Percentiles rank a stretch among this genome's conserved stretches.
phyloP scores from a whole-genome alignment of 2,329 filamentous ascomycete genomes.

The Penicillium sp. region DNA sequence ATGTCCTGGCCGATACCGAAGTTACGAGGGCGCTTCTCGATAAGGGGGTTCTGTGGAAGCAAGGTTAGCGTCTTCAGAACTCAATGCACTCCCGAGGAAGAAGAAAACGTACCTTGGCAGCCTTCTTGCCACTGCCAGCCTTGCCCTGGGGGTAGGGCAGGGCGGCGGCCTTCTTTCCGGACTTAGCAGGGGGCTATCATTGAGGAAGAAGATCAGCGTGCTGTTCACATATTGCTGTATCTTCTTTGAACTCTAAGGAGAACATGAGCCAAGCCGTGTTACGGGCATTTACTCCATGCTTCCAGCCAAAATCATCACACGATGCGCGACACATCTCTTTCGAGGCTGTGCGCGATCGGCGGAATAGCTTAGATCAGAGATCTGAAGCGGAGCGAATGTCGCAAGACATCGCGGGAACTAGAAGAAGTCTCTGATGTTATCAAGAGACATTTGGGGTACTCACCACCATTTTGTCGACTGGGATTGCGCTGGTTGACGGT shows the following conservation, averaged over 20 bases:
- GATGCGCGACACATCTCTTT: constrained; percentile 30
- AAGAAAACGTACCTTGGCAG: constrained; percentile 75
- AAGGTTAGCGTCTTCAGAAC: constrained; percentile 14
- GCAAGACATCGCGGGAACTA: constrained; percentile 23
- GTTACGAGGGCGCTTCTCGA: constrained; percentile 98
- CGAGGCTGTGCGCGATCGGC: constrained; percentile 32
- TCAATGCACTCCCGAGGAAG: constrained; percentile 7
- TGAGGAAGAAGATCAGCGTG: constrained; percentile 98
- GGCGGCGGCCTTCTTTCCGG: constrained; percentile 94
- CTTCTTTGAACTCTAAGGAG: constrained; percentile 95
- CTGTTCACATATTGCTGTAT: constrained; percentile 69
- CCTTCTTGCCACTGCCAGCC: constrained; percentile 85
- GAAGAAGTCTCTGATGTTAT: constrained; percentile 23
- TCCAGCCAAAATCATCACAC: constrained; percentile 55
- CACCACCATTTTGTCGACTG: constrained; percentile 60
- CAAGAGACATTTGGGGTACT: constrained; percentile 50
- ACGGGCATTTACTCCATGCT: constrained; percentile 53
- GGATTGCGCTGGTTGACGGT: constrained; percentile 50
- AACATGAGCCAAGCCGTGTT: constrained; percentile 43
- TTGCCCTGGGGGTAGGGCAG: constrained; percentile 95
- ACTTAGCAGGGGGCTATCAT: constrained; percentile 96
- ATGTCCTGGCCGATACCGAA: constrained; percentile 99
- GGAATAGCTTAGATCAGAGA: constrained; percentile 38
- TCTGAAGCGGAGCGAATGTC: constrained; percentile 29
- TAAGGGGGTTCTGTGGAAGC: constrained; percentile 80